phyloP scores from a whole-genome alignment of 2,329 filamentous ascomycete genomes.

The Byssothecium circinans region DNA sequence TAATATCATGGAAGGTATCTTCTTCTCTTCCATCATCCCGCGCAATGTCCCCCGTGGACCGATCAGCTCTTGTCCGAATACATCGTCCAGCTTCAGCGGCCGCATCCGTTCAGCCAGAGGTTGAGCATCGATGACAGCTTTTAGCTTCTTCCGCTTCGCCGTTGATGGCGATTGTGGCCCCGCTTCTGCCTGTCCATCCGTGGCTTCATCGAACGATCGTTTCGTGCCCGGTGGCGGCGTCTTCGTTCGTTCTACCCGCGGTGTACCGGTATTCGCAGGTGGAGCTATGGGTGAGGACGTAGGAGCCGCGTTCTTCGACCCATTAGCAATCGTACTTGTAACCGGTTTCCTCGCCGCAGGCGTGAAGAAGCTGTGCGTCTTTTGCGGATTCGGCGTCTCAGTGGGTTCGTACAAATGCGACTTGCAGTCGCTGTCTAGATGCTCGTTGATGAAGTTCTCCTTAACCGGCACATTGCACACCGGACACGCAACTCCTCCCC shows the following conservation, averaged over 20 bases:
- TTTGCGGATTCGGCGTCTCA: constrained; percentile 39
- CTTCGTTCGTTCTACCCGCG: constrained; percentile 21
- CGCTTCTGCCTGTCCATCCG: constrained; percentile 17
- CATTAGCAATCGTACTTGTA: constrained; percentile 9
- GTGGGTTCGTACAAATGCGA: constrained; percentile 63
- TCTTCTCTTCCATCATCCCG: constrained; percentile 79
- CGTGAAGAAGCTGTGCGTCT: constrained; percentile 57
- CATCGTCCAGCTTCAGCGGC: constrained; percentile 78
- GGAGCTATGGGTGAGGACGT: constrained; percentile 22
- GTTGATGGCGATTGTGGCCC: constrained; percentile 41
- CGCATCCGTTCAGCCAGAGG: constrained; percentile 95
- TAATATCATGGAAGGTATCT: constrained; percentile 91
- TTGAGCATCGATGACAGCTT: constrained; percentile 67
- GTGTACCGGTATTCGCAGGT: constrained; percentile 5
- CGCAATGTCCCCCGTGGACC: constrained; percentile 81
- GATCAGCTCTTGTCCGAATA: constrained; percentile 90
- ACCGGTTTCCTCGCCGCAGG: constrained; percentile 49
- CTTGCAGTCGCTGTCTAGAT: constrained; percentile 83
- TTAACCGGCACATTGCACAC: constrained; percentile 77
- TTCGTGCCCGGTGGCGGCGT: constrained; percentile 33
- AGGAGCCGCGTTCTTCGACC: constrained; percentile 20
- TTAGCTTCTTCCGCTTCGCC: constrained; percentile 61
- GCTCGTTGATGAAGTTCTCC: constrained; percentile 77
- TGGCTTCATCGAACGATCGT: constrained; percentile 24
- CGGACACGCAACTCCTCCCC: constrained; percentile 68